These are phyloP conservation scores for Cladosporium cucumerinum DNA, from an alignment of 2,329 filamentous ascomycete species.

Conservation along the genomic window DNA sequence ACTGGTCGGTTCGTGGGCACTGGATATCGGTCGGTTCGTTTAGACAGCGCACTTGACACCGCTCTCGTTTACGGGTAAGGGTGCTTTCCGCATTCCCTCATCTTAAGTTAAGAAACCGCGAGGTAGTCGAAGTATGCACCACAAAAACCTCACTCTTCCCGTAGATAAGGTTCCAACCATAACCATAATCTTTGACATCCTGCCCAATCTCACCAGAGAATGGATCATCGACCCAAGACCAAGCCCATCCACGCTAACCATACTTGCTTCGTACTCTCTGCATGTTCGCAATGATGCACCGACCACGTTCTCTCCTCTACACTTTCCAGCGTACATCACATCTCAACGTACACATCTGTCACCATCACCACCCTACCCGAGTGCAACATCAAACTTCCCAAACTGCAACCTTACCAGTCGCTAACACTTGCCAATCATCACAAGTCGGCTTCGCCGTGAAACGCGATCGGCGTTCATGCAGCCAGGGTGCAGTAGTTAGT, in stretches of 20 bases:
- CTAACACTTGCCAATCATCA: not conserved
- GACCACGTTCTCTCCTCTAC: not conserved
- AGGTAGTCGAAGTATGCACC: not conserved
- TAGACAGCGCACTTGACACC: not conserved
- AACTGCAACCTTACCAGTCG: not conserved
- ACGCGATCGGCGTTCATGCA: not conserved
- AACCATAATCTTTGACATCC: not conserved
- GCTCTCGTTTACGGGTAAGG: not conserved
- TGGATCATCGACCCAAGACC: too few species aligned
- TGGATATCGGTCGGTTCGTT: not conserved
- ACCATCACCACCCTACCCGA: not conserved
- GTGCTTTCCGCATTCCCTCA: not conserved
- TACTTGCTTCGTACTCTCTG: not conserved
- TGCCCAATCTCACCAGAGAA: not conserved
- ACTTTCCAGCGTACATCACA: not conserved
- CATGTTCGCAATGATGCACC: not conserved
- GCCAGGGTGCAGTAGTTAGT: too few species aligned
- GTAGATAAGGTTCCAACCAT: not conserved
- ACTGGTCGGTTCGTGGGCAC: not conserved
- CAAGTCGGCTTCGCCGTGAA: not conserved
- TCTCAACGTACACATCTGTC: not conserved
- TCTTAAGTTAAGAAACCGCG: not conserved
- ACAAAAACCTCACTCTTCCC: not conserved
- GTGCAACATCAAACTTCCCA: not conserved
- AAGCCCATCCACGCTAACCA: not conserved